Evolutionary conservation across 768 basidiomycete genomes (phyloP).

Genomic region (Cystobasidium tubakii): DNA sequence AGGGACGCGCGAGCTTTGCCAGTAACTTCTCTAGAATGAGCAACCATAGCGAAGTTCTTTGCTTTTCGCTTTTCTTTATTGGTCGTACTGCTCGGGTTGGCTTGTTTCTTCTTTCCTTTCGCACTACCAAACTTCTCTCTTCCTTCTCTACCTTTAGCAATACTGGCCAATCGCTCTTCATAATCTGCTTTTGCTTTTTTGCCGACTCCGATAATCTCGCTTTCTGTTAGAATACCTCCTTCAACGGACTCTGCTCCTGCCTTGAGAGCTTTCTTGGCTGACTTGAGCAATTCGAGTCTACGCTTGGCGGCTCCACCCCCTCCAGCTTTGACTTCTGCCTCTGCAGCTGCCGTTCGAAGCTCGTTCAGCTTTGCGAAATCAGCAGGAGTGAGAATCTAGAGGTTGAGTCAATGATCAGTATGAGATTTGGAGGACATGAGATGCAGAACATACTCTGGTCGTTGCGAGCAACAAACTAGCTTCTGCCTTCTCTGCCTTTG

Average conservation of each 20-base stretch:
- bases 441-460: slow-evolving; percentile 59
- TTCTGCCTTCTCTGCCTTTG: slow-evolving; percentile 42
- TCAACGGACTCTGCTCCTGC: slow-evolving; percentile 51
- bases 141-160: slow-evolving; percentile 87
- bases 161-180: slow-evolving; percentile 83
- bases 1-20: slow-evolving; percentile 9
- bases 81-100: slow-evolving; percentile 62
- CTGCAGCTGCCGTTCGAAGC: slow-evolving; percentile 71
- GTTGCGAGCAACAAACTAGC: slow-evolving; percentile 57
- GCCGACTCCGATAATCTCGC: slow-evolving; percentile 83
- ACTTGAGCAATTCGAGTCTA: slow-evolving; percentile 75
- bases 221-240: slow-evolving; percentile 72
- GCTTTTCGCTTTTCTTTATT: slow-evolving; percentile 33
- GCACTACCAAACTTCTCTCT: slow-evolving; percentile 55
- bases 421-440: background rate
- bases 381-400: slow-evolving; percentile 88
- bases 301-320: slow-evolving; percentile 76
- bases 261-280: slow-evolving; percentile 57
- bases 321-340: slow-evolving; percentile 62
- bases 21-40: slow-evolving; percentile 25
- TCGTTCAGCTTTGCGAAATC: slow-evolving; percentile 90
- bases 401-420: background rate
- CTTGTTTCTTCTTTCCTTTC: slow-evolving; percentile 34
- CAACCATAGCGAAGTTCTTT: slow-evolving; percentile 26
- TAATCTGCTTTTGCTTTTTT: slow-evolving; percentile 92